Conservation (phyloP, 2,329 filamentous ascomycete genomes). For the Acrodontium crateriforme region DNA sequence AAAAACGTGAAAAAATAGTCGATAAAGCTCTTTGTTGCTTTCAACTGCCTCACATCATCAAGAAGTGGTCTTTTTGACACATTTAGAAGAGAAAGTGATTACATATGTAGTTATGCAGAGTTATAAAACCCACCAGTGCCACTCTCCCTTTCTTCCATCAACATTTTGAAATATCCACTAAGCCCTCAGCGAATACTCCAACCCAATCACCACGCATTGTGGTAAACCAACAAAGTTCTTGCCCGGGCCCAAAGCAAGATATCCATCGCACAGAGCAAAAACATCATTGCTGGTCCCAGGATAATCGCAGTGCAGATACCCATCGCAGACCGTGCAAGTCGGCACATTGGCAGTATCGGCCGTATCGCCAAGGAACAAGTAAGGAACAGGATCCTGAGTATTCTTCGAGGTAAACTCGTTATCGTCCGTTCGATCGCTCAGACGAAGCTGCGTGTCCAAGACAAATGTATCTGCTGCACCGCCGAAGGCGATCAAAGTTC, state of each 20-base stretch:
- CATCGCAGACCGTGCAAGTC: conserved; percentile 1
- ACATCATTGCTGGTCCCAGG: background rate
- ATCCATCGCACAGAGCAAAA: conserved; percentile 1
- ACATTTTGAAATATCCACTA: too few species aligned
- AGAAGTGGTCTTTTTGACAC: too few species aligned
- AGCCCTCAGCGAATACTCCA: too few species aligned
- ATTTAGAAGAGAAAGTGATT: too few species aligned
- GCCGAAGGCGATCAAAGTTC: background rate
- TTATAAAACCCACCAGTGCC: too few species aligned
- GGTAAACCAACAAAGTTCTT: too few species aligned
- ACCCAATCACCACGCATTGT: too few species aligned
- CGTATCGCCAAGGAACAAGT: background rate
- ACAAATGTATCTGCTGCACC: background rate
- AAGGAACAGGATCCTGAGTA: background rate
- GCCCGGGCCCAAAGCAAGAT: background rate
- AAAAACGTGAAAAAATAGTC: too few species aligned
- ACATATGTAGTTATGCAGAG: too few species aligned
- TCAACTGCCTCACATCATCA: too few species aligned
- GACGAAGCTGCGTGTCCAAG: background rate
- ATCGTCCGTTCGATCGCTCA: background rate
- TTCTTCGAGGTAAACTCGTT: background rate
- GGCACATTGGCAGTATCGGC: background rate
- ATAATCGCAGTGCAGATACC: background rate
- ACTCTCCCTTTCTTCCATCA: too few species aligned
- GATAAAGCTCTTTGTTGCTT: too few species aligned